Base-by-base conservation (phyloP, 208 protist genomes). In the Trypanosomatidae sp. region DNA sequence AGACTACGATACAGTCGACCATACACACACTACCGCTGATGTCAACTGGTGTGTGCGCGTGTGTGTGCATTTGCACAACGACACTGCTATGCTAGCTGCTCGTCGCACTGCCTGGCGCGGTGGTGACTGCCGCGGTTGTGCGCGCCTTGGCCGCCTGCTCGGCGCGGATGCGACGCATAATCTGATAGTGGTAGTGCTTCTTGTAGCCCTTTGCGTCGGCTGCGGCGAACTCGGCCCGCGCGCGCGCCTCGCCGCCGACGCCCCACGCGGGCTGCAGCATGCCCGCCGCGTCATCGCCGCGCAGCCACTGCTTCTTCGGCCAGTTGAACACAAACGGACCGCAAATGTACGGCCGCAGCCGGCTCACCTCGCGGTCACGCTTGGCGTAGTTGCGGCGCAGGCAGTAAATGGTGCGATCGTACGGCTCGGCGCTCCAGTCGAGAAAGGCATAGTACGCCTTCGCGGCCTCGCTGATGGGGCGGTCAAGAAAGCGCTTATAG, bases 311-410 rank as follows among this genome's bases (percentile, higher is more conserved):
- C 49, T 85, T 82, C 68, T 89, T 89, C 35, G 79, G 64, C 84
- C 84, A 93, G 61, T 89, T 93, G 44, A 93, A 93, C 10, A 89
- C 60, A 55, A 88, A 93, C 1, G 79, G 79, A 27, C 84, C 84
- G 59, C 89, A 93, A 26, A 93, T 43, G 59, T 93, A 89, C 37
- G 53, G 69, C 61, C 76, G 72, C 65, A 61, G 82, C 6, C 54
- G 55, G 46, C 56, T 64, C 26, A 89, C 75, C 62, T 93, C 84
- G 6, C 64, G 59, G 30, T 71, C 60, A 43, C 59, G 58, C 43
- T 76, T 68, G 11, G 84, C 72, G 20, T 62, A 57, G 60, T 89
- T 89, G 33, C 84, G 71, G 22, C 84, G 69, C 37, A 62, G 45
- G 6, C 88, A 64, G 59, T 89, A 89, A 30, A 87, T 68, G 5